phyloP scores from a whole-genome alignment of 139 green algal species.

The Closterium sp. region DNA sequence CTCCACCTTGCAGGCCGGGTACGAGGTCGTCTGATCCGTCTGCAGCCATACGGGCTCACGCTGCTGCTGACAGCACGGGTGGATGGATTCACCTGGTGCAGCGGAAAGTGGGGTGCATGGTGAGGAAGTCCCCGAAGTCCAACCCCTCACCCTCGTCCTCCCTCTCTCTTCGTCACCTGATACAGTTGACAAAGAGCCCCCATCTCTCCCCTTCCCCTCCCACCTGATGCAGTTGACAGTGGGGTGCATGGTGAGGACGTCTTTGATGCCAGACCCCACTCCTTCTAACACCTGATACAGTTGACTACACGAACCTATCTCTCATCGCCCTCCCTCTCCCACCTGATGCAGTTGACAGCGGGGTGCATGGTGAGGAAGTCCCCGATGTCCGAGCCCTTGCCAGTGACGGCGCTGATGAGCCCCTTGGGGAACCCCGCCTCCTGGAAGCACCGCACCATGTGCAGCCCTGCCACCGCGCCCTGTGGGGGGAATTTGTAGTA shows the following conservation, averaged over 20 bases:
- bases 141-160: conserved; percentile 61
- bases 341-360: conserved; percentile 78
- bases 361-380: conserved; percentile 92
- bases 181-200: too few species aligned
- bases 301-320: neutral
- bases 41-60: too few species aligned
- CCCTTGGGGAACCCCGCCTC: conserved; percentile 78
- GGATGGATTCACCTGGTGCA: conserved; percentile 68
- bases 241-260: conserved; percentile 90
- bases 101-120: conserved; percentile 74
- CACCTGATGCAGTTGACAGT: conserved; percentile 78
- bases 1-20: too few species aligned
- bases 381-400: conserved; percentile 87
- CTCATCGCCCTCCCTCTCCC: neutral
- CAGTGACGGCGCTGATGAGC: conserved; percentile 79
- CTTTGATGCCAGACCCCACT: conserved; percentile 90
- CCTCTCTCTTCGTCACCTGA: conserved; percentile 54
- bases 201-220: neutral
- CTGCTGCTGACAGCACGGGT: too few species aligned
- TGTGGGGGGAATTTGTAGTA: neutral
- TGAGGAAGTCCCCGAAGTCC: conserved; percentile 96
- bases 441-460: conserved; percentile 88
- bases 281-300: conserved; percentile 61
- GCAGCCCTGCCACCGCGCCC: conserved; percentile 75
- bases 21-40: too few species aligned